Evolutionary conservation across 345 rosid genomes (phyloP), one percentile per base, ranked within the genome.

Genomic region (Arabidopsis arenosa): DNA sequence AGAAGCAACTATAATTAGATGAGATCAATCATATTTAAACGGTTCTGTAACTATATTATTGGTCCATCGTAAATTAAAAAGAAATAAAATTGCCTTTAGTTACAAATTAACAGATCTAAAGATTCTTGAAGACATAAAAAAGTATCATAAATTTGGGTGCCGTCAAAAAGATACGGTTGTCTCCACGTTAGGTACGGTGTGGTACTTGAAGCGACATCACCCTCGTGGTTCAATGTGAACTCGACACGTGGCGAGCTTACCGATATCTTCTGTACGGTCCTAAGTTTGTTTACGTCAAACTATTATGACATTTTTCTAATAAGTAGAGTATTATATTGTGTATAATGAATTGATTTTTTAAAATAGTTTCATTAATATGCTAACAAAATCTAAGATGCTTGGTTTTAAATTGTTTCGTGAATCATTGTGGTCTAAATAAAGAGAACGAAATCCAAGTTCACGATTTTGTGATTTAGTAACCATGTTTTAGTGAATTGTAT

Each of bases 181-280:
- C 77, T 78, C 74, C 67, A 72, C 39, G 81, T 59, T 78, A 60
- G 74, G 81, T 78, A 78, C 81, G 77, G 77, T 66, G 80, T 65
- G 51, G 77, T 78, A 66, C 77, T 78, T 72, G 60, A 63, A 49
- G 41, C 55, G 56, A 66, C 68, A 78, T 66, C 17, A 52, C 8
- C 73, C 51, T 72, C 77, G 77, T 78, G 81, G 51, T n/a, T 33
- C 69, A 44, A 43, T 72, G 63, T 43, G 36, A 52, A 59, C 63
- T 35, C 11, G 4, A 78, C 81, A 78, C 81, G 74, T 78, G 74
- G 57, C 52, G 28, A 21, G 54, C 26, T 71, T 63, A 63, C 66
- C 43, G 15, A 76, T 76, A 12, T 77, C 49, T 47, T 61, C 5
- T 59, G 81, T 78, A 78, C 81, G 77, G 81, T 72, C 68, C 35